Evolutionary conservation across 495 filamentous ascomycete species (phyloP).

Genomic region (Jackrogersella multiformis): DNA sequence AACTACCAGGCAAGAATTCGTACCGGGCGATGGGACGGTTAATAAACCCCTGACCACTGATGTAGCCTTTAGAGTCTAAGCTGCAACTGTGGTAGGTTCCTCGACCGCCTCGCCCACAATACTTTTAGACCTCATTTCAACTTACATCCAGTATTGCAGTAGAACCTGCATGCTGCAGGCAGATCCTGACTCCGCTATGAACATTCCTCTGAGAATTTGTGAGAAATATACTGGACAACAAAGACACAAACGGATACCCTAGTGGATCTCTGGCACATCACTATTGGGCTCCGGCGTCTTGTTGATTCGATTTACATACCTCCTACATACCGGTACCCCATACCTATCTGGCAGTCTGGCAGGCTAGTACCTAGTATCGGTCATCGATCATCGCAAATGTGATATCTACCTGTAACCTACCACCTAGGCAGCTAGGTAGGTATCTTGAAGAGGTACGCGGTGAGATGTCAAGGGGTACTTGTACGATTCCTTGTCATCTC

Average conservation of each 20-base stretch:
- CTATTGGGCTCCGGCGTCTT: conserved; percentile 26
- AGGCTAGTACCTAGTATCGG: background rate
- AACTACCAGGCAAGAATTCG: conserved; percentile 12
- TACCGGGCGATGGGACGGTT: conserved; percentile 1
- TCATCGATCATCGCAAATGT: conserved; percentile 11
- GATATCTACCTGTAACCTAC: background rate
- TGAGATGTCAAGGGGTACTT: conserved; percentile 29
- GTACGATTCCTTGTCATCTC: conserved; percentile 26
- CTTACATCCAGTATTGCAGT: conserved; percentile 34
- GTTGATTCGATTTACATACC: conserved; percentile 11
- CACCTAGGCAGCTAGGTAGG: background rate
- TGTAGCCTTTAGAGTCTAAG: conserved; percentile 33
- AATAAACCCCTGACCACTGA: conserved; percentile 14
- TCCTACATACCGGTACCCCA: too few species aligned
- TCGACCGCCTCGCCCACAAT: conserved; percentile 34
- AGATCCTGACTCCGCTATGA: conserved; percentile 32
- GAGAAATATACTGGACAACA: conserved; percentile 29
- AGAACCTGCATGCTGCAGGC: conserved; percentile 42
- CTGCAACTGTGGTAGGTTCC: conserved; percentile 29
- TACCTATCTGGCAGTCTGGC: too few species aligned
- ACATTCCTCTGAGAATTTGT: conserved; percentile 17
- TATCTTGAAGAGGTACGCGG: conserved; percentile 14
- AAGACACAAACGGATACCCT: conserved; percentile 21
- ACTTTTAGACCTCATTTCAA: conserved; percentile 44
- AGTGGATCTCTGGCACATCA: conserved; percentile 34